A percentile compares a stretch with the other conserved stretches of the same genome.
phyloP scores from a whole-genome alignment of 2,329 filamentous ascomycete species.

The Aspergillus alliaceus region DNA sequence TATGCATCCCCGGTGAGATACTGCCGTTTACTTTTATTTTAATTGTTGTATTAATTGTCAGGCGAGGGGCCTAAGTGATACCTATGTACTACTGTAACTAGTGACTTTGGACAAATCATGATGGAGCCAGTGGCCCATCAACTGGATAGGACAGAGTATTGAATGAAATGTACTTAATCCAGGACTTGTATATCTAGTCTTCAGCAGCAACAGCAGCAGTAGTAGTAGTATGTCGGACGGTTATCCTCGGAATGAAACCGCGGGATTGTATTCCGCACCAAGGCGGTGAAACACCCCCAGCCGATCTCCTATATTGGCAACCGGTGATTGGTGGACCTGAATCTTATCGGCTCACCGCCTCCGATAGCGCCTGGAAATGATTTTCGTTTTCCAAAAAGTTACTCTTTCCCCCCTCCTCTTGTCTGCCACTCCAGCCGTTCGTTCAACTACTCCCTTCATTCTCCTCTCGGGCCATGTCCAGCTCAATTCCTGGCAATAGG shows the following conservation, averaged over 20 bases:
- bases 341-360: conserved; percentile 40
- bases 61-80: conserved; percentile 11
- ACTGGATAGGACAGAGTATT: background rate
- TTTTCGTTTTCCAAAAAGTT: conserved; percentile 13
- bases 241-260: background rate
- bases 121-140: background rate
- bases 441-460: conserved; percentile 1
- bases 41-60: conserved; percentile 17
- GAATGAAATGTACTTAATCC: background rate
- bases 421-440: background rate
- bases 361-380: conserved; percentile 24
- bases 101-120: background rate
- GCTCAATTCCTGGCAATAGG: conserved; percentile 65
- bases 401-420: conserved; percentile 1
- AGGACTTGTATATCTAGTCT: too few species aligned
- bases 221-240: too few species aligned
- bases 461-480: conserved; percentile 51
- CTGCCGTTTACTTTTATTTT: conserved; percentile 1
- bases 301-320: background rate
- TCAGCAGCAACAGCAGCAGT: too few species aligned
- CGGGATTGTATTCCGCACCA: background rate
- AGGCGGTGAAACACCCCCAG: conserved; percentile 11
- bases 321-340: conserved; percentile 19
- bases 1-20: conserved; percentile 13
- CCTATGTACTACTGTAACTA: conserved; percentile 3